Evolutionary conservation across 2,329 filamentous ascomycete genomes (phyloP).

Genomic region (Ophiocordyceps camponoti-saundersi): DNA sequence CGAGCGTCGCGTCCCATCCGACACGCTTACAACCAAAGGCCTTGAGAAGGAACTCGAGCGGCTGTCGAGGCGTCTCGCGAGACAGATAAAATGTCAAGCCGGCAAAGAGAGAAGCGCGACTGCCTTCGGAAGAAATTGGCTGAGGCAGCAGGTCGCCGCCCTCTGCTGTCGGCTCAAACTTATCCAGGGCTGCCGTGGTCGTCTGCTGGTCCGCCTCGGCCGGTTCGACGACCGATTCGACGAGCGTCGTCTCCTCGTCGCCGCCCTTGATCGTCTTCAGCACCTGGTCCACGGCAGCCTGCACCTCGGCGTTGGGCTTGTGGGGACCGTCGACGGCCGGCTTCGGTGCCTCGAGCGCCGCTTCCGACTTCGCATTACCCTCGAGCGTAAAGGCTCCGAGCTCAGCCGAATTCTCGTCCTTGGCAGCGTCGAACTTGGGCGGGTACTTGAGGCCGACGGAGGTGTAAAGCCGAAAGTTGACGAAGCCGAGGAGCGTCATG

Average conservation of each 20-base stretch:
- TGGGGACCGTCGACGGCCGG: constrained; percentile 29
- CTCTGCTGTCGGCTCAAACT: constrained; percentile 70
- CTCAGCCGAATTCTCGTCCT: constrained; percentile 81
- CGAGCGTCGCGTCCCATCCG: constrained; percentile 83
- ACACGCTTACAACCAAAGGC: constrained; percentile 92
- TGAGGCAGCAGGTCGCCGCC: constrained; percentile 78
- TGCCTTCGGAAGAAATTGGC: constrained; percentile 47
- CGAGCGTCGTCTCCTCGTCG: constrained; percentile 16
- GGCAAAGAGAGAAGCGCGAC: constrained; percentile 63
- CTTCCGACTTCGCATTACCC: constrained; percentile 42
- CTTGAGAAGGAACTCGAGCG: constrained; percentile 83
- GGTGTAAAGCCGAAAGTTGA: constrained; percentile 92
- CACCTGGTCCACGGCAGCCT: constrained; percentile 51
- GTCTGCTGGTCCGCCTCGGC: constrained; percentile 28
- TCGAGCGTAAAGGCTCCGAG: constrained; percentile 83
- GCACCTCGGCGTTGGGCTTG: constrained; percentile 42
- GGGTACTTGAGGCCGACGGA: constrained; percentile 85
- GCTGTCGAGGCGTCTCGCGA: constrained; percentile 77
- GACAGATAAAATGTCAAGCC: constrained; percentile 86
- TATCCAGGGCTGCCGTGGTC: constrained; percentile 55
- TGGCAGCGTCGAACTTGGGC: constrained; percentile 75
- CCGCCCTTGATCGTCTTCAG: constrained; percentile 47
- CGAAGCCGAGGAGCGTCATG: constrained; percentile 85
- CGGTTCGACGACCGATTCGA: constrained; percentile 15
- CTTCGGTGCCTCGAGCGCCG: constrained; percentile 30